Evolutionary conservation across 176 grass and related monocot genomes (phyloP).

Genomic region (Ensete glaucum): DNA sequence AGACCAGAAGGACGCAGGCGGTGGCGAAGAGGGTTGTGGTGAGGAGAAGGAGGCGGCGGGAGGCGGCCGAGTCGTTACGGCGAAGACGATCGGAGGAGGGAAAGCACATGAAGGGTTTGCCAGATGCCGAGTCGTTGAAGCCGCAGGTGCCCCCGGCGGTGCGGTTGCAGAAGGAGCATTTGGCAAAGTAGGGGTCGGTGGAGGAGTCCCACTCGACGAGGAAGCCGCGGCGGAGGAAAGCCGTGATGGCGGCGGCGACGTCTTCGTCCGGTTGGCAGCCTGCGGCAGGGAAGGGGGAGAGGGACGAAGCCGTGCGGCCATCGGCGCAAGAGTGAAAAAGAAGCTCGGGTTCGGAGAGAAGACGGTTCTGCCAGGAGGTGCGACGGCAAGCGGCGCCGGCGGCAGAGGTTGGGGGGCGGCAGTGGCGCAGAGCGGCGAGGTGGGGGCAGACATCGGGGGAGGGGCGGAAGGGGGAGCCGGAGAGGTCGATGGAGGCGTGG

Average conservation of each 20-base stretch:
- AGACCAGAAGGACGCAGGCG: conserved; percentile 35
- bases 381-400: conserved; percentile 4
- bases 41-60: conserved; percentile 21
- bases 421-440: conserved; percentile 21
- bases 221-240: conserved; percentile 26
- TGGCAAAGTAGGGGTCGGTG: conserved; percentile 27
- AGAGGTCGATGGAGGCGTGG: conserved; percentile 18
- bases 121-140: conserved; percentile 31
- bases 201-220: conserved; percentile 14
- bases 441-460: conserved; percentile 10
- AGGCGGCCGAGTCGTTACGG: neutral
- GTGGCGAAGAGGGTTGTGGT: conserved; percentile 25
- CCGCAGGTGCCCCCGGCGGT: conserved; percentile 12
- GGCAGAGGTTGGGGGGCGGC: conserved; percentile 3
- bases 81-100: conserved; percentile 3
- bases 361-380: conserved; percentile 17
- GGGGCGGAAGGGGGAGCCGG: conserved; percentile 32
- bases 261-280: neutral
- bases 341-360: conserved; percentile 17
- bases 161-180: conserved; percentile 17
- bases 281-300: neutral
- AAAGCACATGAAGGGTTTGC: conserved; percentile 35
- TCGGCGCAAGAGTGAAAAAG: conserved; percentile 23
- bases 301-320: neutral
- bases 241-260: conserved; percentile 10